phyloP scores from a whole-genome alignment of 352 stramenopile genomes.

The Elongisporangium undulatum region DNA sequence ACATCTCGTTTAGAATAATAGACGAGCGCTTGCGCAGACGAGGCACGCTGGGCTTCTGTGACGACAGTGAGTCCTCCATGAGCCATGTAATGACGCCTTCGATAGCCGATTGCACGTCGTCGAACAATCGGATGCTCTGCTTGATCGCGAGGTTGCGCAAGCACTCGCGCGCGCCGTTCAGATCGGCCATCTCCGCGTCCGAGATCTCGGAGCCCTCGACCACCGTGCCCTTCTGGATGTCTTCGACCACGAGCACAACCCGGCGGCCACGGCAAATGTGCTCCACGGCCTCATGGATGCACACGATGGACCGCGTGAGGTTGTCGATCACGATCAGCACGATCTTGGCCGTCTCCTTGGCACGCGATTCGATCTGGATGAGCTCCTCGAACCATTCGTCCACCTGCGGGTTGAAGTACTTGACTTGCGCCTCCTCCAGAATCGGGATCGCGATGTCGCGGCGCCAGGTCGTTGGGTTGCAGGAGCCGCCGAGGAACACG shows the following conservation, averaged over 20 bases:
- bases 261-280: constrained; percentile 75
- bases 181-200: constrained; percentile 66
- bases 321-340: constrained; percentile 86
- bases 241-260: constrained; percentile 79
- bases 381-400: constrained; percentile 87
- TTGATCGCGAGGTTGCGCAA: constrained; percentile 58
- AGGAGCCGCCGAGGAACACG: constrained; percentile 83
- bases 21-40: constrained; percentile 73
- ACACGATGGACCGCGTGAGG: constrained; percentile 75
- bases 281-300: constrained; percentile 86
- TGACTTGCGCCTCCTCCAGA: constrained; percentile 56
- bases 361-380: constrained; percentile 70
- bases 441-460: constrained; percentile 71
- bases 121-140: constrained; percentile 44
- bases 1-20: constrained; percentile 71
- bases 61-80: constrained; percentile 37
- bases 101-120: constrained; percentile 39
- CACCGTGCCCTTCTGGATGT: constrained; percentile 42
- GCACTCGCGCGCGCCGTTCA: constrained; percentile 80
- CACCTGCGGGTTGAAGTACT: constrained; percentile 88
- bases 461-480: constrained; percentile 88
- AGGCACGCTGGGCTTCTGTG: constrained; percentile 33
- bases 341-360: constrained; percentile 80
- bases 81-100: constrained; percentile 47
- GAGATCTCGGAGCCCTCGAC: constrained; percentile 51